phyloP scores from a whole-genome alignment of 1,139 yeast genomes.

The Zygosaccharomyces sapae region DNA sequence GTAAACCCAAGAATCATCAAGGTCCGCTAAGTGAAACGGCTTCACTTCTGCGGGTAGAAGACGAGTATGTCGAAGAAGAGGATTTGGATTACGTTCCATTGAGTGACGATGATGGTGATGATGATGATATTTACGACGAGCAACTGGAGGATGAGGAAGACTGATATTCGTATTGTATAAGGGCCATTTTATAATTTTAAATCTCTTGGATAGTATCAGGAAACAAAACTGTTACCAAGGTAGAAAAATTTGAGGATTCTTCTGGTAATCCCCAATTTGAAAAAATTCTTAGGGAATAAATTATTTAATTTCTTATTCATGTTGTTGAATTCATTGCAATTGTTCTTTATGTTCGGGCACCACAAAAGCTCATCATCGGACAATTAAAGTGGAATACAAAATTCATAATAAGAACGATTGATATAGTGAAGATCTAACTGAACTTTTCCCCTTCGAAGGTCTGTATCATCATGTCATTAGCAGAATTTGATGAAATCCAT shows the following conservation, averaged over 20 bases:
- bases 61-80: constrained; percentile 15
- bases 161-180: background rate
- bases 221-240: background rate
- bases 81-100: constrained; percentile 14
- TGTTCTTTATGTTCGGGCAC: constrained; percentile 45
- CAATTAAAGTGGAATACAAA: constrained; percentile 41
- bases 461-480: constrained; percentile 33
- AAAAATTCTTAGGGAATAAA: background rate
- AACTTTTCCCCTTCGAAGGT: background rate
- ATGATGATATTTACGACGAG: constrained; percentile 12
- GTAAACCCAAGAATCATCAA: constrained; percentile 10
- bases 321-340: constrained; percentile 43
- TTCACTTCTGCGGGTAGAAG: constrained; percentile 13
- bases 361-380: constrained; percentile 4
- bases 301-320: constrained; percentile 44
- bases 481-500: constrained; percentile 41
- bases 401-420: constrained; percentile 68
- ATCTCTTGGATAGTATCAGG: background rate
- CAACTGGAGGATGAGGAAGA: constrained; percentile 31
- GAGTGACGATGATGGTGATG: constrained; percentile 18
- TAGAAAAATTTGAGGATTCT: too few species aligned
- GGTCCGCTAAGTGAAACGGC: constrained; percentile 15
- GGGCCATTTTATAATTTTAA: background rate
- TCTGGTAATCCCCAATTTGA: background rate
- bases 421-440: constrained; percentile 52